A percentile compares a stretch with the other conserved stretches of the same genome.
phyloP scores from a whole-genome alignment of 2,329 filamentous ascomycete genomes.

The Neofusicoccum ribis region DNA sequence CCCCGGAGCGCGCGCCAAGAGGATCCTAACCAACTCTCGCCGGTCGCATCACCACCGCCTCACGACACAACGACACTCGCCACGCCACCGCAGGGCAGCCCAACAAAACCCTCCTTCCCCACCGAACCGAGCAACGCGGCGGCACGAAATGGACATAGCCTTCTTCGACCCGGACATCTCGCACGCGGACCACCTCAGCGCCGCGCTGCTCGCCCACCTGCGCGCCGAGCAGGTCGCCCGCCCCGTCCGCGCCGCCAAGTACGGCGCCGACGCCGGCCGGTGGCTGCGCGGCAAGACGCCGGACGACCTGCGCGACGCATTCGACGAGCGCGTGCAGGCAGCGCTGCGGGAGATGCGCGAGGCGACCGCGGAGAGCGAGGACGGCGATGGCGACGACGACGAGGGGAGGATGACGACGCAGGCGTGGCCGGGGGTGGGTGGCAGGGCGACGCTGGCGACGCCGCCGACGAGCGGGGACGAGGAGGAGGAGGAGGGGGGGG shows the following conservation, averaged over 20 bases:
- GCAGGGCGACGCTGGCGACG: background rate
- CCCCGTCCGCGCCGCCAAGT: background rate
- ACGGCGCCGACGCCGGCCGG: background rate
- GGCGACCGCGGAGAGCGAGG: background rate
- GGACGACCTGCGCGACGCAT: background rate
- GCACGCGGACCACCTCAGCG: background rate
- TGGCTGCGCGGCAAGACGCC: slow-evolving; percentile 4
- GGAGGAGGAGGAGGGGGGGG: background rate
- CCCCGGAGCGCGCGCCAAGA: no score
- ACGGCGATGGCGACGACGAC: background rate
- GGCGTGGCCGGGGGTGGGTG: background rate
- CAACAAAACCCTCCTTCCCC: background rate
- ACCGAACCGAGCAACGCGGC: background rate
- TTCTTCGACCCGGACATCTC: slow-evolving; percentile 5
- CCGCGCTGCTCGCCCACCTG: background rate
- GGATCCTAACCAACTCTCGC: no score
- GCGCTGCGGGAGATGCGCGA: slow-evolving; percentile 1
- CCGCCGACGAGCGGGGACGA: slow-evolving; percentile 1
- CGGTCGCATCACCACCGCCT: no score
- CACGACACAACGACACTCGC: no score
- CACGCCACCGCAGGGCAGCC: no score
- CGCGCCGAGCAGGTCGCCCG: background rate
- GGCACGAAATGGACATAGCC: background rate
- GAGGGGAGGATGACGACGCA: background rate
- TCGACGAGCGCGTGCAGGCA: background rate